These are phyloP conservation scores for Pugionium dolabratum DNA, from an alignment of 345 rosid genomes.

Conservation along the genomic window DNA sequence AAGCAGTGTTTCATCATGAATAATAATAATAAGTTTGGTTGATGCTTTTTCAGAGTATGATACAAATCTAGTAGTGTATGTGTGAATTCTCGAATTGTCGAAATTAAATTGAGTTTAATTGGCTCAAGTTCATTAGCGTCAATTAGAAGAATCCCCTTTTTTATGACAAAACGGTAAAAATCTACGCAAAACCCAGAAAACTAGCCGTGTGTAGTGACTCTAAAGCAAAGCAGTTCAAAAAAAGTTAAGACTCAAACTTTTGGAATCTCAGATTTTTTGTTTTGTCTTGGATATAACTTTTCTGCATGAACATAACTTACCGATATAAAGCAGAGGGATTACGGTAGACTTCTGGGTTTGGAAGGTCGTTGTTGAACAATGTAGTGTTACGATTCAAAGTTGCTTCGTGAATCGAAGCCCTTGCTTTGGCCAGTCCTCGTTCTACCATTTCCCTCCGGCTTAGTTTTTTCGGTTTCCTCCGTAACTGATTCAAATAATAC, in stretches of 20 bases:
- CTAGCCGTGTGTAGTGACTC: constrained; percentile 37
- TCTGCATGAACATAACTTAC: constrained; percentile 43
- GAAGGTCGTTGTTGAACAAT: constrained; percentile 31
- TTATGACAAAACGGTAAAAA: not conserved
- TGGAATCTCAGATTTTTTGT: constrained; percentile 5
- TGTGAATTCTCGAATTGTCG: not conserved
- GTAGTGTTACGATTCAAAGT: constrained; percentile 37
- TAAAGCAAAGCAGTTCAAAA: constrained; percentile 44
- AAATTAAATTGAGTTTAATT: not conserved
- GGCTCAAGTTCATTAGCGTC: constrained; percentile 14
- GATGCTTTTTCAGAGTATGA: constrained; percentile 33
- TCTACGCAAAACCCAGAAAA: constrained; percentile 11
- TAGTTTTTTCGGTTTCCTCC: constrained; percentile 46
- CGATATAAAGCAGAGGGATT: constrained; percentile 59
- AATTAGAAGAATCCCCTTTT: constrained; percentile 12
- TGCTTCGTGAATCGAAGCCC: constrained; percentile 62
- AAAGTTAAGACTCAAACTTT: constrained; percentile 19
- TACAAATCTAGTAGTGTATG: constrained; percentile 28
- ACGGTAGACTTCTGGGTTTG: constrained; percentile 45
- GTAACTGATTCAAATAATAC: constrained; percentile 19
- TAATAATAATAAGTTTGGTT: constrained; percentile 10
- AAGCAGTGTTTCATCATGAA: constrained; percentile 34
- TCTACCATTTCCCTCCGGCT: constrained; percentile 48
- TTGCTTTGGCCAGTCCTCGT: constrained; percentile 61
- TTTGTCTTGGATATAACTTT: not conserved